phyloP scores from a whole-genome alignment of 495 filamentous ascomycete genomes.

The Hapsidospora chrysogenum region DNA sequence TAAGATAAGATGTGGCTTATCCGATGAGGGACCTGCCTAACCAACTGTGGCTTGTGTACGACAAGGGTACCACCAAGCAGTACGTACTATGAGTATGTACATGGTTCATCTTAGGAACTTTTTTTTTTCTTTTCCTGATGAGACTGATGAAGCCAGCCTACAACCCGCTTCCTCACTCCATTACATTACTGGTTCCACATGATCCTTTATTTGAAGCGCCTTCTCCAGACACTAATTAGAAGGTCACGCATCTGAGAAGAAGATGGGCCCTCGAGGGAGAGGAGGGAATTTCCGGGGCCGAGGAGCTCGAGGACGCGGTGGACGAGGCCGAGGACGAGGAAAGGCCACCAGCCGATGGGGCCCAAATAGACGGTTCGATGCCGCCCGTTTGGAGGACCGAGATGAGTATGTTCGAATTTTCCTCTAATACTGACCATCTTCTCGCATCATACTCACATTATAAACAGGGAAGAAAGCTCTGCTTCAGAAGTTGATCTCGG shows the following conservation, averaged over 20 bases:
- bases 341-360: slow-evolving; percentile 11
- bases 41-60: slow-evolving; percentile 3
- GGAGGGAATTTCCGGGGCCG: slow-evolving; percentile 19
- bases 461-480: slow-evolving; percentile 6
- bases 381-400: slow-evolving; percentile 15
- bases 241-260: no score
- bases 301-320: slow-evolving; percentile 8
- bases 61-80: no score
- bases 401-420: slow-evolving; percentile 15
- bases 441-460: slow-evolving; percentile 5
- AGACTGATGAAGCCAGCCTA: no score
- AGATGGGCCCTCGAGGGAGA: slow-evolving; percentile 6
- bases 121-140: no score
- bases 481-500: no score
- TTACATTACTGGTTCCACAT: no score
- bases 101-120: slow-evolving; percentile 4
- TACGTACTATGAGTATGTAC: no score
- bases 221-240: neutral
- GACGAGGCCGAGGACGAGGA: slow-evolving; percentile 9
- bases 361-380: slow-evolving; percentile 17
- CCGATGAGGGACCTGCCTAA: neutral
- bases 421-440: no score
- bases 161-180: no score
- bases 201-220: neutral
- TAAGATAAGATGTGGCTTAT: slow-evolving; percentile 13